Evolutionary conservation across 2,329 filamentous ascomycete species (phyloP).

Genomic region (Hymenoscyphus infarciens): DNA sequence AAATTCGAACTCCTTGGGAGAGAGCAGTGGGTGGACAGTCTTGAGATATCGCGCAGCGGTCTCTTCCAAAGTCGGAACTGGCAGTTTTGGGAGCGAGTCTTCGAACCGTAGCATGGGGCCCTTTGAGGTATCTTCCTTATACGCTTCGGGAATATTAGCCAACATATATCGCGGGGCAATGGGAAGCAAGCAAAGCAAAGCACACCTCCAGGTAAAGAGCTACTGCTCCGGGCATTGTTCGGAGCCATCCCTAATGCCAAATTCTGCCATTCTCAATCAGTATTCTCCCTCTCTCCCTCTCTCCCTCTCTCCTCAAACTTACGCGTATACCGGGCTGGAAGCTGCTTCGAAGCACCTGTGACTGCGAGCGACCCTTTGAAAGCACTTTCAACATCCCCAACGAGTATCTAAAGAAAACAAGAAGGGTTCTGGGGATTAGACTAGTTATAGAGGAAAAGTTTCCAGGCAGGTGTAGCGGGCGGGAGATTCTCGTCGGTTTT

Average conservation of each 20-base stretch:
- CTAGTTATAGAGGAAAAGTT: background rate
- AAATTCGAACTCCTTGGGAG: conserved; percentile 61
- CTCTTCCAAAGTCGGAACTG: conserved; percentile 79
- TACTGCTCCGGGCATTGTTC: conserved; percentile 51
- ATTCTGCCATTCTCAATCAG: conserved; percentile 26
- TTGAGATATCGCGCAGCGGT: conserved; percentile 78
- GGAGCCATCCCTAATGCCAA: conserved; percentile 49
- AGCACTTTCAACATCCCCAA: conserved; percentile 36
- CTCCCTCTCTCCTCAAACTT: conserved; percentile 12
- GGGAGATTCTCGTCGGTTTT: conserved; percentile 1
- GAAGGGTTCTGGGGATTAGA: background rate
- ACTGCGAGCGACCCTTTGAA: conserved; percentile 32
- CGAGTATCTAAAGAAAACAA: background rate
- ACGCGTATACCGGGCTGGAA: conserved; percentile 31
- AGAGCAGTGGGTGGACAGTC: conserved; percentile 71
- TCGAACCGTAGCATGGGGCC: conserved; percentile 81
- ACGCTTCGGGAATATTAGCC: conserved; percentile 49
- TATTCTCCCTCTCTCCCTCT: conserved; percentile 6
- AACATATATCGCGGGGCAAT: conserved; percentile 14
- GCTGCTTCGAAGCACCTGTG: conserved; percentile 33
- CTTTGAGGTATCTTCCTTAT: conserved; percentile 75
- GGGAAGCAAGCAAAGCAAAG: conserved; percentile 4
- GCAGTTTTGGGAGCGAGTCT: conserved; percentile 75
- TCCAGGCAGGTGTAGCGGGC: background rate
- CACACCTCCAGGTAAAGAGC: conserved; percentile 52